Evolutionary conservation across 768 basidiomycete species (phyloP).

Genomic region (Boletus subparvulus): DNA sequence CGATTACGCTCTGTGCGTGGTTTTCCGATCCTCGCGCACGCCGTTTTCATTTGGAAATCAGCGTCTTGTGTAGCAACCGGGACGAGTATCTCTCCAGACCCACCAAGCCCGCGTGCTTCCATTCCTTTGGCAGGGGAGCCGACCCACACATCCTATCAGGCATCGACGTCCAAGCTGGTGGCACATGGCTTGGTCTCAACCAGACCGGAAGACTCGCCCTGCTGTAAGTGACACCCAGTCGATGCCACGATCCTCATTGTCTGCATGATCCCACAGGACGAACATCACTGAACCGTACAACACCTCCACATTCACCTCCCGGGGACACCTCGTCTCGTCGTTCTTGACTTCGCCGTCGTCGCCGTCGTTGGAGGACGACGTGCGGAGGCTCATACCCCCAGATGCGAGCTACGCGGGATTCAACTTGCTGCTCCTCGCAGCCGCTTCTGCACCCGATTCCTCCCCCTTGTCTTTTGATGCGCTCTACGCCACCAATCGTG

Average conservation of each 20-base stretch:
- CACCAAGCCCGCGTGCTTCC: constrained; percentile 64
- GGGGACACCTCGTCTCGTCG: constrained; percentile 66
- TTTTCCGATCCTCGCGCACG: background rate
- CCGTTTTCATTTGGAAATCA: constrained; percentile 27
- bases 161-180: constrained; percentile 68
- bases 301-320: constrained; percentile 49
- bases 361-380: constrained; percentile 48
- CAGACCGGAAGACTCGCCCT: constrained; percentile 66
- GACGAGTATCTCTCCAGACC: constrained; percentile 73
- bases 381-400: constrained; percentile 44
- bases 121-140: constrained; percentile 50
- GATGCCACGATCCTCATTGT: no score
- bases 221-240: constrained; percentile 49
- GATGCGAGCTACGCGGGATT: constrained; percentile 72
- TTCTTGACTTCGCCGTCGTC: constrained; percentile 60
- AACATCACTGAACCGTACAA: constrained; percentile 75
- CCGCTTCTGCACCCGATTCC: constrained; percentile 15
- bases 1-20: constrained; percentile 69
- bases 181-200: constrained; percentile 80
- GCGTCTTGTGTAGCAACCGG: constrained; percentile 73
- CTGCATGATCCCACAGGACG: constrained; percentile 49
- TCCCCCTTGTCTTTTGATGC: constrained; percentile 47
- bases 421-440: constrained; percentile 70
- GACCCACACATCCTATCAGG: constrained; percentile 62
- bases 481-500: constrained; percentile 65